Evolutionary conservation across 441 rosid species (phyloP).

Genomic region (Gossypium gossypioides): DNA sequence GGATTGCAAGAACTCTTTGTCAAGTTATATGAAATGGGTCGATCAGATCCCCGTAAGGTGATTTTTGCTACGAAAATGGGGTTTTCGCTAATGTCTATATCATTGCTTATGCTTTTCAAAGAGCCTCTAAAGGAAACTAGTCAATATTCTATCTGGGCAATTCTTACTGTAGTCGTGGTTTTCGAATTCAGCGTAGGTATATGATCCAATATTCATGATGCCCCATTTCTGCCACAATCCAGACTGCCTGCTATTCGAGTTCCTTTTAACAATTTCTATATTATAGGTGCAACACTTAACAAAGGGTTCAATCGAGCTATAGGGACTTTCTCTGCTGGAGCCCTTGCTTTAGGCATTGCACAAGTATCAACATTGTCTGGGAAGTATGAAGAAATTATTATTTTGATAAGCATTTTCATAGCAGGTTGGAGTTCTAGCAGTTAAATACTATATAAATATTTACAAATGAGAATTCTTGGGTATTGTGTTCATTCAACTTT

Average conservation of each 20-base stretch:
- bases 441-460: background rate
- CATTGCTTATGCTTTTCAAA: constrained; percentile 53
- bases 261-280: background rate
- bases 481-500: background rate
- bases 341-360: constrained; percentile 74
- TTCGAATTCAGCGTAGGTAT: constrained; percentile 85
- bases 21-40: constrained; percentile 67
- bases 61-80: constrained; percentile 72
- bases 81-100: constrained; percentile 47
- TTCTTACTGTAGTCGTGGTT: constrained; percentile 81
- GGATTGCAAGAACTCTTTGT: constrained; percentile 14
- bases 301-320: constrained; percentile 85
- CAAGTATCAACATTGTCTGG: constrained; percentile 49
- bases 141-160: constrained; percentile 83
- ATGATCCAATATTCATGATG: background rate
- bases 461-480: background rate
- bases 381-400: constrained; percentile 39
- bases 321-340: constrained; percentile 78
- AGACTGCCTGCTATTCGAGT: background rate
- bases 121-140: constrained; percentile 39
- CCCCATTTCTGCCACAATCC: background rate
- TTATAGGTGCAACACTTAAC: constrained; percentile 41
- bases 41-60: constrained; percentile 59
- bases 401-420: constrained; percentile 56
- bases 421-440: constrained; percentile 42